These are phyloP conservation scores for Gardenia jasminoides DNA, from an alignment of 257 asterid genomes.

Conservation along the genomic window DNA sequence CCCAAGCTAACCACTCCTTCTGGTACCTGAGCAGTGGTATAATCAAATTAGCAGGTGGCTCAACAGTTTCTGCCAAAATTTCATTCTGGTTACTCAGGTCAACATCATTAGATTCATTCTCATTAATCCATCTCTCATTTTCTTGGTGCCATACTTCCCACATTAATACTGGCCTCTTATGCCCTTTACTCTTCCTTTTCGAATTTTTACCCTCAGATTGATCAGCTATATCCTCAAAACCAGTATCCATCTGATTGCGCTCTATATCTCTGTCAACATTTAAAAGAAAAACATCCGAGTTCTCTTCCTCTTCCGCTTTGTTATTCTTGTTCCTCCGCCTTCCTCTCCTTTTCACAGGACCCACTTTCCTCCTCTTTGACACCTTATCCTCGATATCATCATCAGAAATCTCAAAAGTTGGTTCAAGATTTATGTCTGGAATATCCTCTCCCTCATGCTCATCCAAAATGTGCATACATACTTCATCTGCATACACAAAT, in stretches of 20 bases:
- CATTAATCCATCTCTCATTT: slow-evolving; percentile 60
- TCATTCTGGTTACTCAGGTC: slow-evolving; percentile 60
- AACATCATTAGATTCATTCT: slow-evolving; percentile 47
- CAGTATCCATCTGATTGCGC: slow-evolving; percentile 1
- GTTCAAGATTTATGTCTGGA: slow-evolving; percentile 8
- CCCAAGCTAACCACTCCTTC: slow-evolving; percentile 97
- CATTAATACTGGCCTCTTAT: slow-evolving; percentile 48
- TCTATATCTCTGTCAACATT: neutral
- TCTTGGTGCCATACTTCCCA: slow-evolving; percentile 83
- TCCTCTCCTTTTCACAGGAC: slow-evolving; percentile 1
- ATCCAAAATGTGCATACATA: neutral
- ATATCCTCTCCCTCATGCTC: neutral
- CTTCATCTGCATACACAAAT: slow-evolving; percentile 14
- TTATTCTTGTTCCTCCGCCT: neutral
- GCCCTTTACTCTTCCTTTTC: slow-evolving; percentile 45
- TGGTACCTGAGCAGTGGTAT: slow-evolving; percentile 82
- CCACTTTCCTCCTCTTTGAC: slow-evolving; percentile 17
- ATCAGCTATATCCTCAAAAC: neutral
- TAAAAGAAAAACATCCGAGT: neutral
- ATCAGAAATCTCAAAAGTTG: neutral
- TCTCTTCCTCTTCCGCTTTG: slow-evolving; percentile 2
- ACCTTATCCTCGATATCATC: neutral
- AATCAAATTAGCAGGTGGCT: slow-evolving; percentile 70
- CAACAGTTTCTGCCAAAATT: slow-evolving; percentile 49
- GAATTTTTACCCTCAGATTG: slow-evolving; percentile 29